Base-by-base conservation (phyloP, 73 alveolate genomes). In the Paramecium sonneborni region DNA sequence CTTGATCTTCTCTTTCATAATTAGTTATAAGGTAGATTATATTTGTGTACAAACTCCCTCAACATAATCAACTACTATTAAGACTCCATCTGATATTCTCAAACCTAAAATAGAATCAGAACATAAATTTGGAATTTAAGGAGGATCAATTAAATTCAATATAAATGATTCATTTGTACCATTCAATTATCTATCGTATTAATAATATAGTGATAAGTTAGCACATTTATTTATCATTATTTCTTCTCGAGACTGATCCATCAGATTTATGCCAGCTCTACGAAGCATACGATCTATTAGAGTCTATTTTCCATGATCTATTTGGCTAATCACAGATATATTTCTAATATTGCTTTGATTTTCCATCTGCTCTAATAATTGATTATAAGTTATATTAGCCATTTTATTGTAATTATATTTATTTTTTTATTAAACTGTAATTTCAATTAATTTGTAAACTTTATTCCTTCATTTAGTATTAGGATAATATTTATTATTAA, bases 51-150 rank as follows among this genome's bases (percentile, higher is more conserved):
- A 94, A 62, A 97, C 98, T 74, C 99, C 99, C 93, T 97, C 99
- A 34, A 96, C 95, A 79, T 93, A 95, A 72, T 97, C 98, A 8
- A 97, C 99, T n/a, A 97, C 98, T 8, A 97, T 99, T 32, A 97
- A 89, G 46, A 99, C 99, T 21, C 99, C 99, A 86, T 97, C 99
- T 20, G 99, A 96, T 26, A 97, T 96, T 76, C 99, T 95, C 70
- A 98, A 93, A 32, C 99, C 99, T 3, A 99, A 97, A 6, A 99
- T 98, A 57, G 96, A 99, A 91, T 96, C 99, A 15, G 98, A 95
- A 26, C 99, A 93, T 94, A 97, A 97, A 94, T 97, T 99, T 8
- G 96, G 98, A 87, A 97, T 99, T 38, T 99, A 99, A 20, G 99
- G 99, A 72, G 99, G 95, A 91, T 98, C 99, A 69, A 98, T 98